phyloP scores from a whole-genome alignment of 805 yeast genomes.

The Candida vartiovaarae region DNA sequence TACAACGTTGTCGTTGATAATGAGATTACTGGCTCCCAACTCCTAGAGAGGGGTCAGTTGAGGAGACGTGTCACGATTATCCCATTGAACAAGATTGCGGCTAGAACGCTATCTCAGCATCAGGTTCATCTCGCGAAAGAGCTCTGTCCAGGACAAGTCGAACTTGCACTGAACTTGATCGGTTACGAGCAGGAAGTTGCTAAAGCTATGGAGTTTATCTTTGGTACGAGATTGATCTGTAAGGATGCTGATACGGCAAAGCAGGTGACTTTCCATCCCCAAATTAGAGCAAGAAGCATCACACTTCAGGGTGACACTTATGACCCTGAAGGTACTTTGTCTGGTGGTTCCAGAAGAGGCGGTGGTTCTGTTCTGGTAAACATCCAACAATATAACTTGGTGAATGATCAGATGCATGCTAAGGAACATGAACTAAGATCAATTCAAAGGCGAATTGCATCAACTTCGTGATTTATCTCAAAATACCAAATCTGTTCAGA shows the following conservation, averaged over 20 bases:
- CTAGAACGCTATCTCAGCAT: slow-evolving; percentile 46
- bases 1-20: slow-evolving; percentile 89
- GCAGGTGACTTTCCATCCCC: slow-evolving; percentile 78
- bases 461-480: slow-evolving; percentile 37
- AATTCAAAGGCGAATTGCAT: slow-evolving; percentile 33
- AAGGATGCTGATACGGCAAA: slow-evolving; percentile 84
- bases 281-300: slow-evolving; percentile 72
- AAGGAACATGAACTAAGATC: slow-evolving; percentile 37
- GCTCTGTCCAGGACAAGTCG: slow-evolving; percentile 80
- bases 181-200: slow-evolving; percentile 63
- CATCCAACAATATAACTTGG: slow-evolving; percentile 56
- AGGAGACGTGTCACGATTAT: slow-evolving; percentile 83
- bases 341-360: slow-evolving; percentile 83
- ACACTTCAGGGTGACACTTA: slow-evolving; percentile 91
- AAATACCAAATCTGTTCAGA: slow-evolving; percentile 49
- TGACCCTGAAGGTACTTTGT: slow-evolving; percentile 92
- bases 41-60: slow-evolving; percentile 72
- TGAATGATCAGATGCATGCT: slow-evolving; percentile 31
- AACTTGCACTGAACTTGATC: slow-evolving; percentile 78
- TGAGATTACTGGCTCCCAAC: slow-evolving; percentile 75
- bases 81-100: slow-evolving; percentile 79
- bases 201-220: slow-evolving; percentile 85
- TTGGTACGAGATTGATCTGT: slow-evolving; percentile 87
- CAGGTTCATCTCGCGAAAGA: slow-evolving; percentile 59
- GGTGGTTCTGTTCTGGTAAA: slow-evolving; percentile 52